A percentile compares a stretch with the other conserved stretches of the same genome.
Conservation (phyloP, 176 grass and related monocot species). For the Avena eriantha region DNA sequence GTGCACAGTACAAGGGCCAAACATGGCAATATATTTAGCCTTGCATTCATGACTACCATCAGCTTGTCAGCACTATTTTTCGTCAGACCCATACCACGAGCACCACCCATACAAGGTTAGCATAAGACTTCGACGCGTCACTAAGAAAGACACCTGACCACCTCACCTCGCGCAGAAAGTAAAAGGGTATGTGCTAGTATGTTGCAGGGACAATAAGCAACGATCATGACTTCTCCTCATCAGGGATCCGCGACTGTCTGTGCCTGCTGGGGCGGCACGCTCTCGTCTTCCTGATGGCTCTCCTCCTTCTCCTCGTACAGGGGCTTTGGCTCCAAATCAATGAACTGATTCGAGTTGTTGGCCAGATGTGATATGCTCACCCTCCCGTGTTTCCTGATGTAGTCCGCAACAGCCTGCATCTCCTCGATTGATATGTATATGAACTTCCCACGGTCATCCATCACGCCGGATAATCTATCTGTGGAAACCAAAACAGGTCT, state of each 20-base stretch:
- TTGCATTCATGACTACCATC: conserved; percentile 23
- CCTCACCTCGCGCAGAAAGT: background rate
- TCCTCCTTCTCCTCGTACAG: conserved; percentile 45
- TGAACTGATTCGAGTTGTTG: conserved; percentile 86
- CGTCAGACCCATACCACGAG: background rate
- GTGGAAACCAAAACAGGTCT: background rate
- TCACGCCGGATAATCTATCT: conserved; percentile 96
- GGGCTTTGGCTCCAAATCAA: conserved; percentile 82
- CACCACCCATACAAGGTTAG: conserved; percentile 28
- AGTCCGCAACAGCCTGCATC: conserved; percentile 91
- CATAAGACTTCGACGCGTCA: background rate
- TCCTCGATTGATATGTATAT: conserved; percentile 91
- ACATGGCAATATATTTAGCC: background rate
- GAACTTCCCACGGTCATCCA: conserved; percentile 98
- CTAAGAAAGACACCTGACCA: background rate
- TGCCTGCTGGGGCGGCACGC: conserved; percentile 12
- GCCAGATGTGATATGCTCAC: conserved; percentile 91
- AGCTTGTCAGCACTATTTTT: conserved; percentile 17
- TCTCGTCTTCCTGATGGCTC: conserved; percentile 15
- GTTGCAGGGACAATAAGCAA: background rate
- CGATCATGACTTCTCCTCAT: background rate
- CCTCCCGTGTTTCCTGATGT: conserved; percentile 88
- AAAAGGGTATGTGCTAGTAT: background rate
- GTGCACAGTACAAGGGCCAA: background rate
- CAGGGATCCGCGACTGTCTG: background rate